phyloP scores from a whole-genome alignment of 1,139 yeast genomes.

The Yarrowia galli region DNA sequence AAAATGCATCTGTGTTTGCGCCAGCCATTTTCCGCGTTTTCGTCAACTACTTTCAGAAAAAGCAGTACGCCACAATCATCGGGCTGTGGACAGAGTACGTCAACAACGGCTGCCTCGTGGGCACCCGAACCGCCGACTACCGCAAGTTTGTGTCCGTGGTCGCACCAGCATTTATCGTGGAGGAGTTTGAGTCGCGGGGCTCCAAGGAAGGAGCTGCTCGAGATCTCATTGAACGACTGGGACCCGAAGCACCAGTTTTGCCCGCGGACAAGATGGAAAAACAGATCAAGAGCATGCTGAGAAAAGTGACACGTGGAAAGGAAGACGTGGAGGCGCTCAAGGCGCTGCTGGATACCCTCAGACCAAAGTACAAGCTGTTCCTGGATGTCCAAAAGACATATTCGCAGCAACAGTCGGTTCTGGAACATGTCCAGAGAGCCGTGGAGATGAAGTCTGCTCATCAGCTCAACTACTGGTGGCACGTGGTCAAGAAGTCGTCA shows the following conservation, averaged over 20 bases:
- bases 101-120: conserved; percentile 11
- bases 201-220: conserved; percentile 21
- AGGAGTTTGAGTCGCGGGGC: conserved; percentile 17
- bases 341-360: not conserved
- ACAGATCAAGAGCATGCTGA: not conserved
- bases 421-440: not conserved
- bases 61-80: not conserved
- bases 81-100: conserved; percentile 9
- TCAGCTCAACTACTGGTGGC: conserved; percentile 32
- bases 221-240: conserved; percentile 17
- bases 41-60: not conserved
- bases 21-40: conserved; percentile 22
- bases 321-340: not conserved
- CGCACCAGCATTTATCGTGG: conserved; percentile 13
- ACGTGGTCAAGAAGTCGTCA: conserved; percentile 17
- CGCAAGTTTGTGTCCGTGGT: conserved; percentile 20
- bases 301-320: not conserved
- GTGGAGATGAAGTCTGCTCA: conserved; percentile 1
- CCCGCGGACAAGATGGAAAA: not conserved
- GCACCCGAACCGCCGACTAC: conserved; percentile 13
- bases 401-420: not conserved
- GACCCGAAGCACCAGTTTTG: conserved; percentile 8
- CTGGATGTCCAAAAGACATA: conserved; percentile 2
- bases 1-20: conserved; percentile 12
- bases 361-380: conserved; percentile 3